Evolutionary conservation across 2,329 filamentous ascomycete species (phyloP), one percentile per base, ranked within the genome.

Genomic region (Paraphoma sp.): DNA sequence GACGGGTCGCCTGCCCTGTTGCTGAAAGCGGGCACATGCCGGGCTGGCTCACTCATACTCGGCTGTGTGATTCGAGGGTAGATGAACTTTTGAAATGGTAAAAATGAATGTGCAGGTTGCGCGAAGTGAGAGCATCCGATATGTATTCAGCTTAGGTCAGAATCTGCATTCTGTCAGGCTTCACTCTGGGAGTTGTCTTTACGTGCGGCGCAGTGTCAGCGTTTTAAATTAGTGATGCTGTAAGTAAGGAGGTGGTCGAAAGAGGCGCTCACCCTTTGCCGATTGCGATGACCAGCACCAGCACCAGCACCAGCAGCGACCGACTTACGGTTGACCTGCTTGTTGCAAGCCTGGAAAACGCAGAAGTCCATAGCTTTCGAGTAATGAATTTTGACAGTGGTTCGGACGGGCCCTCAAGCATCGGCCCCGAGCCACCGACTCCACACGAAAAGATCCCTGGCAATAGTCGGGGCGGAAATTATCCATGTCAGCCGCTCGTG

Each of bases 401-500:
- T 45, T 45, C 28, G 18, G 42, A 36, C 33, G 33, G 33, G 33
- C 14, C 33, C 14, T 36, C 33, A 36, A 10, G 33, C 33, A 36
- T 36, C 14, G 33, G 33, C 10, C 10, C 33, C 33, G 33, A 36
- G 33, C 14, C 14, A 10, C 14, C 10, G 33, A 10, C 33, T 36
- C 33, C 33, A 14, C 33, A 10, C 33, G 14, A 10, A 36, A 3
- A 36, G 31, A 29, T 31, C 31, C 42, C 28, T 46, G 42, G 31
- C 43, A 18, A 30, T 44, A 47, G 44, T 48, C 48, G 45, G 18
- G 51, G 40, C 45, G 45, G 45, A 54, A 43, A 44, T 48, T 54
- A 48, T 43, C 51, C 51, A 44, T 48, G 45, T 54, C 33, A 54
- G 40, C 31, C 33, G 11, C 38, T 14, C 47, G 40, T 45, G 29